Conservation (phyloP, 2,329 filamentous ascomycete species). For the Paraphaeosphaeria sporulosa region DNA sequence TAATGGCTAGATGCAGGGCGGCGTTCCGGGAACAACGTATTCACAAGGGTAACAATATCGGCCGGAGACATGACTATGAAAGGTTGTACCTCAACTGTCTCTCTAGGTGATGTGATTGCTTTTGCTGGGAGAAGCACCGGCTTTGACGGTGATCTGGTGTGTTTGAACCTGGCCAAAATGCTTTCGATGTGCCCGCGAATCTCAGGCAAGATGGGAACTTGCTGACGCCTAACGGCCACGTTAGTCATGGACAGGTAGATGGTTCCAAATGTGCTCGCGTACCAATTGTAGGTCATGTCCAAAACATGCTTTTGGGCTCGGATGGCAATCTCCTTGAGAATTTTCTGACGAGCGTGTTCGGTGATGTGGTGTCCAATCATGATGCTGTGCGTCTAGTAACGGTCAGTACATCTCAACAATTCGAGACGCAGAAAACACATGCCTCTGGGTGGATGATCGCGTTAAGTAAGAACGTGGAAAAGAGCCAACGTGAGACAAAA, state of each 20-base stretch:
- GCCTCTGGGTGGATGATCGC: constrained; percentile 90
- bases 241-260: constrained; percentile 31
- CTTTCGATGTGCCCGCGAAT: constrained; percentile 75
- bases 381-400: constrained; percentile 61
- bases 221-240: constrained; percentile 58
- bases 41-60: constrained; percentile 81
- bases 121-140: constrained; percentile 73
- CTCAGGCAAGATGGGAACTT: constrained; percentile 67
- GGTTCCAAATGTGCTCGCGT: constrained; percentile 47
- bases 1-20: constrained; percentile 66
- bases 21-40: constrained; percentile 81
- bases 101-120: constrained; percentile 74
- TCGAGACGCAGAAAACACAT: constrained; percentile 31
- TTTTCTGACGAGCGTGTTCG: constrained; percentile 83
- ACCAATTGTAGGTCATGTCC: constrained; percentile 76
- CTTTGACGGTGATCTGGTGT: constrained; percentile 52
- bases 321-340: constrained; percentile 76
- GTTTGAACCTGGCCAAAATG: constrained; percentile 70
- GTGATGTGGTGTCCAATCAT: constrained; percentile 92
- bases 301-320: constrained; percentile 81
- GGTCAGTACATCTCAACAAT: constrained; percentile 41
- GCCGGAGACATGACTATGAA: constrained; percentile 81
- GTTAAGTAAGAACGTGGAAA: constrained; percentile 83
- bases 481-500: constrained; percentile 90
- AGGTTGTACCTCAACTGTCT: constrained; percentile 80